A percentile compares a stretch with the other conserved stretches of the same genome.
phyloP scores from a whole-genome alignment of 2,329 filamentous ascomycete genomes.

The Pseudohalonectria lignicola region DNA sequence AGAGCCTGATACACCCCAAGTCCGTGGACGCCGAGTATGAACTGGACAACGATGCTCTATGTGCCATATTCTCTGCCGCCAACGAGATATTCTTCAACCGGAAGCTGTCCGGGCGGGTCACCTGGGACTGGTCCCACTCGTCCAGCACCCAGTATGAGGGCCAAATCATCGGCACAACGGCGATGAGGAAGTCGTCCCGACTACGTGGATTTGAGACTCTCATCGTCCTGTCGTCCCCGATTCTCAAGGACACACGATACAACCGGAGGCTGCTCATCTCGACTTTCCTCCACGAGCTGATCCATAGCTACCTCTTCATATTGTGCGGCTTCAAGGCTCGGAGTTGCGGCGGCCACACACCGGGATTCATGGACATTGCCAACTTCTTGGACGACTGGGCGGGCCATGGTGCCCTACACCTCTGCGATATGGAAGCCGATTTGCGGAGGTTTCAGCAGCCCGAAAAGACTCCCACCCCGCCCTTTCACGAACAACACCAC shows the following conservation, averaged over 20 bases:
- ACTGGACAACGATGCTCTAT: slow-evolving; percentile 45
- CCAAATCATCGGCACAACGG: slow-evolving; percentile 52
- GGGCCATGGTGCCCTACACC: slow-evolving; percentile 38
- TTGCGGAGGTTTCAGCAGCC: slow-evolving; percentile 21
- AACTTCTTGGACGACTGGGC: slow-evolving; percentile 51
- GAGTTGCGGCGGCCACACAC: slow-evolving; percentile 46
- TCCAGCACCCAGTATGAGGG: slow-evolving; percentile 36
- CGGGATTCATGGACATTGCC: slow-evolving; percentile 48
- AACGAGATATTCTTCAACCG: slow-evolving; percentile 54
- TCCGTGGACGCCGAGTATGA: slow-evolving; percentile 32
- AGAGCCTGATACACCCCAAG: slow-evolving; percentile 43
- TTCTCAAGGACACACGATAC: slow-evolving; percentile 43
- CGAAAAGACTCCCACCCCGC: not conserved
- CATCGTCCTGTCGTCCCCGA: slow-evolving; percentile 48
- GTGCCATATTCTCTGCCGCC: slow-evolving; percentile 46
- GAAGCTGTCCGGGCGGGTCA: slow-evolving; percentile 42
- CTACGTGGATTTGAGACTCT: slow-evolving; percentile 48
- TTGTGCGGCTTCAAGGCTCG: slow-evolving; percentile 46
- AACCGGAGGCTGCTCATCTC: slow-evolving; percentile 51
- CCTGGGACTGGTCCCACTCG: slow-evolving; percentile 49
- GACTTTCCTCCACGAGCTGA: slow-evolving; percentile 55
- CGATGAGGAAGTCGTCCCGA: slow-evolving; percentile 34
- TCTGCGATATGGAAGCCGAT: slow-evolving; percentile 52
- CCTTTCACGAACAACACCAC: not conserved
- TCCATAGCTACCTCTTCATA: slow-evolving; percentile 57